Evolutionary conservation across 148 eudicot species (phyloP), one percentile per base, ranked within the genome.

Genomic region (Vaccinium macrocarpon): DNA sequence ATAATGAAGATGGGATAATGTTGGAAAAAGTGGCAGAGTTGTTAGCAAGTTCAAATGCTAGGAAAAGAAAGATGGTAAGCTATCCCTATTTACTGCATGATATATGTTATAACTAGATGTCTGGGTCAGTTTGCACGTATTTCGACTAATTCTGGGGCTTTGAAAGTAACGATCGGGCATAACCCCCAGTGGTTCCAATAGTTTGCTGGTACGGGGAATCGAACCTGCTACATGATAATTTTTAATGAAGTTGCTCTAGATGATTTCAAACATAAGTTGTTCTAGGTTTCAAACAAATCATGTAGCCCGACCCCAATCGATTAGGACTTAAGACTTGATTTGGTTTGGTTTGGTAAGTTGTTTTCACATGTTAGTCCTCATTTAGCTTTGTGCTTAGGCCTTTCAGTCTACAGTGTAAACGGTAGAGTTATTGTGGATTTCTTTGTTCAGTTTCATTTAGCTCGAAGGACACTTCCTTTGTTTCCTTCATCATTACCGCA

Each of bases 41-140:
- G 48, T 78, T 87, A 32, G 85, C 87, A 46, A 87, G 78, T 78
- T 87, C 89, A 78, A 87, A 79, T 78, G 82, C 81, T 0, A 84
- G 85, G 74, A 84, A 61, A 73, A 82, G 84, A 61, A 73, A 84
- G 53, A 27, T 87, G 87, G 89, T 78, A 81, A 16, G 74, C 71
- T 68, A 12, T 46, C 53, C 9, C 78, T 46, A 23, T 11, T 83
- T 9, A 8, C 56, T 35, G 29, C 32, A n/a, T 1, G 6, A 78
- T 78, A 78, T n/a, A n/a, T n/a, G n/a, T n/a, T n/a, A n/a, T n/a
- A n/a, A n/a, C n/a, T n/a, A n/a, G n/a, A n/a, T n/a, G n/a, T n/a
- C n/a, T n/a, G n/a, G n/a, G n/a, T n/a, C n/a, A n/a, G n/a, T n/a
- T n/a, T n/a, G n/a, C n/a, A n/a, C n/a, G n/a, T n/a, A n/a, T n/a